Evolutionary conservation across 768 basidiomycete species (phyloP).

Genomic region (Leccinum uliginosum): DNA sequence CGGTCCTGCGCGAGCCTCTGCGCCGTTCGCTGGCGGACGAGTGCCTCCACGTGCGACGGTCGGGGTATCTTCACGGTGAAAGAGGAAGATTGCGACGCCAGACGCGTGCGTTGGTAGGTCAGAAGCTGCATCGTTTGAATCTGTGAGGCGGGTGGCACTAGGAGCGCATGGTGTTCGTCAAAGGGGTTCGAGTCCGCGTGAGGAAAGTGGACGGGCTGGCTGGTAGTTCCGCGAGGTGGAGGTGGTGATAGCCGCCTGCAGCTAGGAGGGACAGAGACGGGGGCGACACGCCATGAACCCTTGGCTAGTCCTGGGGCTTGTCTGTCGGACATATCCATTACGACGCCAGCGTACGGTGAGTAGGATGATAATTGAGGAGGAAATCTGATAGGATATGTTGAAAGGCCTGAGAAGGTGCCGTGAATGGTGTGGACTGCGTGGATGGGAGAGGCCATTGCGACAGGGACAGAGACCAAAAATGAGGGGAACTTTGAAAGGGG

Average conservation of each 20-base stretch:
- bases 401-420: conserved; percentile 28
- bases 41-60: conserved; percentile 16
- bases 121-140: conserved; percentile 9
- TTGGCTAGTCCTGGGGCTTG: conserved; percentile 20
- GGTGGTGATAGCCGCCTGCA: conserved; percentile 27
- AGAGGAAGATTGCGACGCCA: conserved; percentile 29
- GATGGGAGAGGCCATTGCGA: conserved; percentile 24
- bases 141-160: neutral
- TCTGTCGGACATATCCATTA: conserved; percentile 21
- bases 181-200: conserved; percentile 21
- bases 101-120: conserved; percentile 25
- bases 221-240: conserved; percentile 10
- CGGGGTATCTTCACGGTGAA: conserved; percentile 25
- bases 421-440: conserved; percentile 31
- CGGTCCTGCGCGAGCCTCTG: conserved; percentile 32
- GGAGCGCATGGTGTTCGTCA: conserved; percentile 21
- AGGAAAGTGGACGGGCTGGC: conserved; percentile 20
- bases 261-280: conserved; percentile 19
- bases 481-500: conserved; percentile 1
- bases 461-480: conserved; percentile 8
- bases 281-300: conserved; percentile 23
- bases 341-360: conserved; percentile 26
- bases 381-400: conserved; percentile 18
- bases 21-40: conserved; percentile 30
- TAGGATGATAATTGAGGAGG: conserved; percentile 8